Conservation (phyloP, 352 stramenopile species). For the Phytophthora palmivora region DNA sequence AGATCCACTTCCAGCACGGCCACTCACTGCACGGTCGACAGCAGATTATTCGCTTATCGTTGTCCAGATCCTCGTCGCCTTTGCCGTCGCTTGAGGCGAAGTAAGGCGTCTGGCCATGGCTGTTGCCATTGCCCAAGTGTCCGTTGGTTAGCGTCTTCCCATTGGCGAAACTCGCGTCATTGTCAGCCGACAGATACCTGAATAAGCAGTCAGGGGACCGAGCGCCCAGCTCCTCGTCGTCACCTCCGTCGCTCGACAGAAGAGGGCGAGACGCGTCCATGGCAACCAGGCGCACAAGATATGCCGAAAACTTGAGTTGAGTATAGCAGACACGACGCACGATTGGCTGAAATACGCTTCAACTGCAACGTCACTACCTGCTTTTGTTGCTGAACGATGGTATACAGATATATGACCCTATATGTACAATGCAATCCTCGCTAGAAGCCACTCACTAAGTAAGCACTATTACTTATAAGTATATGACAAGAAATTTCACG, state of each 20-base stretch:
- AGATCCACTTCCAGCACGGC: constrained; percentile 73
- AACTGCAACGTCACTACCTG: background rate
- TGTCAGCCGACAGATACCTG: constrained; percentile 30
- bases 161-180: constrained; percentile 3
- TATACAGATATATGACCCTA: too few relatives aligned
- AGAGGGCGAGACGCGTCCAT: constrained; percentile 66
- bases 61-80: constrained; percentile 30
- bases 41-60: constrained; percentile 23
- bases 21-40: constrained; percentile 45
- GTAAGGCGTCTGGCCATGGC: constrained; percentile 15
- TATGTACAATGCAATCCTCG: too few relatives aligned
- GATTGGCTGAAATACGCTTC: constrained; percentile 21
- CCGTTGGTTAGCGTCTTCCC: constrained; percentile 22
- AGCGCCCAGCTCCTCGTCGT: constrained; percentile 20
- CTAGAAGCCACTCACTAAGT: too few relatives aligned
- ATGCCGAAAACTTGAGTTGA: constrained; percentile 1
- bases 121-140: constrained; percentile 19
- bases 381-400: too few relatives aligned
- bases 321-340: constrained; percentile 12
- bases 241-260: constrained; percentile 46
- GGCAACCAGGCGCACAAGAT: constrained; percentile 14
- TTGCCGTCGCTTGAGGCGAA: constrained; percentile 26
- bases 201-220: constrained; percentile 34
- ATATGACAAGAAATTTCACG: too few relatives aligned
- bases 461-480: too few relatives aligned